A percentile compares a stretch with the other conserved stretches of the same genome.
Evolutionary conservation across 495 filamentous ascomycete genomes (phyloP).

Genomic region (Trypethelium eluteriae): DNA sequence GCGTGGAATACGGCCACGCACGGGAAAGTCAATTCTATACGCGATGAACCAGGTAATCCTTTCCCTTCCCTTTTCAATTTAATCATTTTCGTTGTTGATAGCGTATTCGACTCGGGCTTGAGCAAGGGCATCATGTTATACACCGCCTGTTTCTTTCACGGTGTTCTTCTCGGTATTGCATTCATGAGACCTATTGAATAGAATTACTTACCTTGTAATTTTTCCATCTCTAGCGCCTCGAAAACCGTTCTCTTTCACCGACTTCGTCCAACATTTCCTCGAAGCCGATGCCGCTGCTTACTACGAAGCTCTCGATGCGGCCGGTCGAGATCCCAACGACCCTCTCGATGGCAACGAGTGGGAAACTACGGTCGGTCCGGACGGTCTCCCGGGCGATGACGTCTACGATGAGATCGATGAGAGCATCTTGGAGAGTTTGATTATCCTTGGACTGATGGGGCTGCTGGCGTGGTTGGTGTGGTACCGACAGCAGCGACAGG

Average conservation of each 20-base stretch:
- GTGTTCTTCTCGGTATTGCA: slow-evolving; percentile 1
- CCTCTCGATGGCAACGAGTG: slow-evolving; percentile 46
- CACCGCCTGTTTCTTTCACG: slow-evolving; percentile 1
- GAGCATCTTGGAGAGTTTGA: slow-evolving; percentile 69
- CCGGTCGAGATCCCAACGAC: slow-evolving; percentile 35
- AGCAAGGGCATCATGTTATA: background rate
- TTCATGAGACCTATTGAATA: background rate
- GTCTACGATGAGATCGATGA: slow-evolving; percentile 70
- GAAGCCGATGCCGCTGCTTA: slow-evolving; percentile 62
- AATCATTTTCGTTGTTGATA: background rate
- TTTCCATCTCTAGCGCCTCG: slow-evolving; percentile 7
- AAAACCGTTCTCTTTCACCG: slow-evolving; percentile 51
- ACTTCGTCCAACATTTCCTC: slow-evolving; percentile 80
- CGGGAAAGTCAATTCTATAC: slow-evolving; percentile 82
- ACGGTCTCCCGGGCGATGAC: slow-evolving; percentile 43
- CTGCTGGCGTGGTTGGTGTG: slow-evolving; percentile 71
- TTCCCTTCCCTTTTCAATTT: background rate
- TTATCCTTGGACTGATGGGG: slow-evolving; percentile 71
- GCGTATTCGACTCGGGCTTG: background rate
- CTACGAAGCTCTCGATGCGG: slow-evolving; percentile 50
- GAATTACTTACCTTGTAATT: slow-evolving; percentile 5
- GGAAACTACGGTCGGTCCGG: slow-evolving; percentile 33
- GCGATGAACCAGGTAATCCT: slow-evolving; percentile 56
- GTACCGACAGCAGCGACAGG: slow-evolving; percentile 64
- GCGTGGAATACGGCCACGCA: slow-evolving; percentile 91